These are phyloP conservation scores for Exophiala sp. DNA, from an alignment of 2,329 filamentous ascomycete species.

Conservation along the genomic window DNA sequence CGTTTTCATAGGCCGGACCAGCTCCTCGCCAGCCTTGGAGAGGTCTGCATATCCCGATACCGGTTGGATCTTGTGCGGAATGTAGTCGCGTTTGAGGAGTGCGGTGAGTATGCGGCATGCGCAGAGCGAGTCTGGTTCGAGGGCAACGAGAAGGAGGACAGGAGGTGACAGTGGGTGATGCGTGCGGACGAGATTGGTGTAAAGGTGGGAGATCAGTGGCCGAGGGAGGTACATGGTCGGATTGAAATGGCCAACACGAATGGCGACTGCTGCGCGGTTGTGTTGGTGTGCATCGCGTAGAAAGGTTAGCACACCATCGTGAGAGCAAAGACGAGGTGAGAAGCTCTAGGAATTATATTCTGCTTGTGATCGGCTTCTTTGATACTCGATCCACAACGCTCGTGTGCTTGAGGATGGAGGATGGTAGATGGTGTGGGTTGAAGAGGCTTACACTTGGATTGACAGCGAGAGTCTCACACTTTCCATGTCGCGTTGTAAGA, in stretches of 20 bases:
- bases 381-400: no score
- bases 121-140: slow-evolving; percentile 92
- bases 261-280: slow-evolving; percentile 1
- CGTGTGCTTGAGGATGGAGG: neutral
- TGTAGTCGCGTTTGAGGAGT: slow-evolving; percentile 94
- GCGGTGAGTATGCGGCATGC: slow-evolving; percentile 89
- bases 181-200: slow-evolving; percentile 77
- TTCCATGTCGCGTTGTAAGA: slow-evolving; percentile 1
- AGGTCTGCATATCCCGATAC: slow-evolving; percentile 90
- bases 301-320: slow-evolving; percentile 2
- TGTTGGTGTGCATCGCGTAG: slow-evolving; percentile 11
- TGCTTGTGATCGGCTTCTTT: neutral
- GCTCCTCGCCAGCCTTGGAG: slow-evolving; percentile 67
- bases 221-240: slow-evolving; percentile 78
- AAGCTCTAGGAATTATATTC: neutral
- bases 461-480: neutral
- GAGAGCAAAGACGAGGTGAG: neutral
- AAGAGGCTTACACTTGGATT: neutral
- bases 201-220: slow-evolving; percentile 80
- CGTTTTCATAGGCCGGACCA: slow-evolving; percentile 81
- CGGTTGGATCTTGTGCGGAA: slow-evolving; percentile 94
- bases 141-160: slow-evolving; percentile 74
- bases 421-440: neutral
- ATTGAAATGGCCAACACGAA: neutral
- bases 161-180: slow-evolving; percentile 87